Percentiles rank a stretch among this genome's conserved stretches.
Evolutionary conservation across 202 grass and related monocot species (phyloP).

Genomic region (Dendrocalamus latiflorus): DNA sequence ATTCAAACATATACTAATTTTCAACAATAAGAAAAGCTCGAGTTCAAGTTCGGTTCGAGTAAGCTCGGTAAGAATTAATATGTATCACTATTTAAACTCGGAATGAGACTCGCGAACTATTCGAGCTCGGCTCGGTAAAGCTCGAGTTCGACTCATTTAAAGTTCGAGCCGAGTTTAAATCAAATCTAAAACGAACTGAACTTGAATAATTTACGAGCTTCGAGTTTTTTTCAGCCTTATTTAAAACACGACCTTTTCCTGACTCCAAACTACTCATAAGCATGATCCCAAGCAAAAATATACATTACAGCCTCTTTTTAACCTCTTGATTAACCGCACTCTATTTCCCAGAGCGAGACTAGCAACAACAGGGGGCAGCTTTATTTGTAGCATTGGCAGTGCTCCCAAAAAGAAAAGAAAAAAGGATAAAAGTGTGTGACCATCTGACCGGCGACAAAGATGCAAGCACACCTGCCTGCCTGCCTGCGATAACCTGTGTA

Average conservation of each 20-base stretch:
- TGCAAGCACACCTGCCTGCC: constrained; percentile 18
- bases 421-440: constrained; percentile 11
- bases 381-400: constrained; percentile 19
- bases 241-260: background rate
- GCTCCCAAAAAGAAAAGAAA: background rate
- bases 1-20: no score
- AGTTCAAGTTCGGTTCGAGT: no score
- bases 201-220: no score
- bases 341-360: background rate
- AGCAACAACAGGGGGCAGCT: constrained; percentile 12
- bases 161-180: no score
- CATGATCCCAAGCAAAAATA: background rate
- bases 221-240: no score
- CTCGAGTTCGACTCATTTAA: no score
- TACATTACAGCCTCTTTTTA: background rate
- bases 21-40: no score
- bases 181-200: no score
- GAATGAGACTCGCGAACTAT: no score
- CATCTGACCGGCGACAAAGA: constrained; percentile 37
- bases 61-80: no score
- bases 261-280: background rate
- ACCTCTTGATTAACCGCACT: background rate
- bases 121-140: no score
- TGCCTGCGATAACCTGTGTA: constrained; percentile 7
- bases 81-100: no score